Conservation (phyloP, 2,329 filamentous ascomycete species). For the Aspergillus vadensis region DNA sequence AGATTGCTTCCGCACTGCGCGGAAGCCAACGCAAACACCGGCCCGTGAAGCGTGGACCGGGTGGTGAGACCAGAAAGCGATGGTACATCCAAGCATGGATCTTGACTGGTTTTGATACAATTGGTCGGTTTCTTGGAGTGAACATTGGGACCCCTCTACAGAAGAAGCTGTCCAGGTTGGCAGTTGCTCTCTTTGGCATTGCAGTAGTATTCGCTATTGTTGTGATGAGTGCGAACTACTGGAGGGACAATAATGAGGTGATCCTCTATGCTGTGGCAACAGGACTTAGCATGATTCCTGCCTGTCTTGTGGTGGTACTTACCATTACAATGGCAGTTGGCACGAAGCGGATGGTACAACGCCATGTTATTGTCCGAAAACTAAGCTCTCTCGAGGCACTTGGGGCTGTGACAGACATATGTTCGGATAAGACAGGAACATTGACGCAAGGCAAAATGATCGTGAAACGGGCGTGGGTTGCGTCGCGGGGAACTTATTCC, state of each 20-base stretch:
- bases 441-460: slow-evolving; percentile 67
- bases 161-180: slow-evolving; percentile 67
- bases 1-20: slow-evolving; percentile 65
- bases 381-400: slow-evolving; percentile 61
- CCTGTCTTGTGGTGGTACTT: slow-evolving; percentile 64
- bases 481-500: slow-evolving; percentile 58
- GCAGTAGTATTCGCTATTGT: slow-evolving; percentile 70
- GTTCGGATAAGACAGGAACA: slow-evolving; percentile 62
- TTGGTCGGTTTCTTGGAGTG: slow-evolving; percentile 67
- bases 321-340: slow-evolving; percentile 69
- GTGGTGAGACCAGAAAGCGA: slow-evolving; percentile 54
- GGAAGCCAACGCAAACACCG: slow-evolving; percentile 54
- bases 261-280: slow-evolving; percentile 66
- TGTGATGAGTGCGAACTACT: slow-evolving; percentile 65
- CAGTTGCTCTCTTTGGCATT: slow-evolving; percentile 65
- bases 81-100: slow-evolving; percentile 56
- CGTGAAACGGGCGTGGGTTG: slow-evolving; percentile 61
- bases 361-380: slow-evolving; percentile 61
- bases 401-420: slow-evolving; percentile 63
- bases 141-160: slow-evolving; percentile 71
- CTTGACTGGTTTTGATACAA: slow-evolving; percentile 58
- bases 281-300: slow-evolving; percentile 64
- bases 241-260: slow-evolving; percentile 57
- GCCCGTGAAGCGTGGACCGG: slow-evolving; percentile 54
- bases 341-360: slow-evolving; percentile 59